Evolutionary conservation across 805 yeast genomes (phyloP).

Genomic region (Saturnispora gosingensis): DNA sequence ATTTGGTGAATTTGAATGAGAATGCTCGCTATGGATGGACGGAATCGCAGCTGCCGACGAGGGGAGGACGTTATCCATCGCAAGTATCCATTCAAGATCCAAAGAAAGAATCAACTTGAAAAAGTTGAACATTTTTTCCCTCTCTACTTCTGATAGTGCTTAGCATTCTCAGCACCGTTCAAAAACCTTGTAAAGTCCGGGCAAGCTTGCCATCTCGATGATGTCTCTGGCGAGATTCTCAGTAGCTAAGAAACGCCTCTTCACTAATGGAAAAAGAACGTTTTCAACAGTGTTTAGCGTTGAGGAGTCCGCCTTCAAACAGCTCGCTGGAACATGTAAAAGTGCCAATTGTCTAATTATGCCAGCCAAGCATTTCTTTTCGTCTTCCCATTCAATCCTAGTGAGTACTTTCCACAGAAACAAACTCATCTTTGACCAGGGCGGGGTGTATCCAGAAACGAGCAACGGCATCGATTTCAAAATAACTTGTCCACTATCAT

Average conservation of each 20-base stretch:
- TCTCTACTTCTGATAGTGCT: neutral
- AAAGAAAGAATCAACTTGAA: neutral
- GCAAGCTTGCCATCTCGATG: constrained; percentile 81
- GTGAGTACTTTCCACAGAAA: constrained; percentile 56
- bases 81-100: neutral
- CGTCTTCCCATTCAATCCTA: constrained; percentile 56
- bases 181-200: constrained; percentile 84
- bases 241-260: constrained; percentile 58
- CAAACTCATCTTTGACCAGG: constrained; percentile 51
- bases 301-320: constrained; percentile 12
- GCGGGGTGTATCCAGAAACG: constrained; percentile 53
- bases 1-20: neutral
- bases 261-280: constrained; percentile 55
- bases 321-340: constrained; percentile 38
- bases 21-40: neutral
- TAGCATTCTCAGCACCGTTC: constrained; percentile 60
- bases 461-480: constrained; percentile 59
- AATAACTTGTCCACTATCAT: constrained; percentile 27
- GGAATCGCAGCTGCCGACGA: constrained; percentile 1
- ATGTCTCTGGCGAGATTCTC: constrained; percentile 41
- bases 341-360: constrained; percentile 61
- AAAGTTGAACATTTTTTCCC: constrained; percentile 1
- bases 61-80: neutral
- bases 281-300: constrained; percentile 36
- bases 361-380: constrained; percentile 56